Evolutionary conservation across 208 protist genomes (phyloP).

Genomic region (Leishmania aethiopica): DNA sequence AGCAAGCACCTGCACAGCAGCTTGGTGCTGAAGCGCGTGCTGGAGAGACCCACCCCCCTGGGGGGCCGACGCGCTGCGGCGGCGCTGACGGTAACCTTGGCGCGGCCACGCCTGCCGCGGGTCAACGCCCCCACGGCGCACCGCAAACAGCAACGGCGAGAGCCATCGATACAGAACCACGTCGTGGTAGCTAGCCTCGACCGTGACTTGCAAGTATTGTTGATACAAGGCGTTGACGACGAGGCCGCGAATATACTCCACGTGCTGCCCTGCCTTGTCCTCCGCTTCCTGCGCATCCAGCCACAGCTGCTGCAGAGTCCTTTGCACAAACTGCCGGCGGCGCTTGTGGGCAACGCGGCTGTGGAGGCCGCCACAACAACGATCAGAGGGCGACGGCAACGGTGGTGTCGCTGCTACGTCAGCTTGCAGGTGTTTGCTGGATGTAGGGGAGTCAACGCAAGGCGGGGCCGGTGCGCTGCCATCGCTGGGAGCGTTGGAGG

Average conservation of each 20-base stretch:
- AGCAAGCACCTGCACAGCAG: slow-evolving; percentile 12
- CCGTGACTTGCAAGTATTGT: slow-evolving; percentile 54
- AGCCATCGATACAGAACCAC: slow-evolving; percentile 57
- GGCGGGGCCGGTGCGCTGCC: not conserved
- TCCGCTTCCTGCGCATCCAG: slow-evolving; percentile 35
- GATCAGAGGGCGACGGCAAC: not conserved
- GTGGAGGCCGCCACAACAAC: not conserved
- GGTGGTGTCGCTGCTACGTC: not conserved
- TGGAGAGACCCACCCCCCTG: not conserved
- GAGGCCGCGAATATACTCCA: slow-evolving; percentile 45
- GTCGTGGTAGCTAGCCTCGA: slow-evolving; percentile 47
- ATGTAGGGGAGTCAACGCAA: not conserved
- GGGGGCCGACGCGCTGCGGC: not conserved
- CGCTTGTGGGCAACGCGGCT: not conserved
- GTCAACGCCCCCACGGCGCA: not conserved
- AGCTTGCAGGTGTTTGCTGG: not conserved
- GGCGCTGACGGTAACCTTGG: not conserved
- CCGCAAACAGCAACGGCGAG: slow-evolving; percentile 7
- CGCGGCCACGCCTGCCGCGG: not conserved
- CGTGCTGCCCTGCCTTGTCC: slow-evolving; percentile 42
- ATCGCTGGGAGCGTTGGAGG: not conserved
- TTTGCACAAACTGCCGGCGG: not conserved
- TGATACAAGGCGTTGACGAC: slow-evolving; percentile 56
- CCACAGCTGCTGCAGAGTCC: slow-evolving; percentile 24
- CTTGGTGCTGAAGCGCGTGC: slow-evolving; percentile 13